These are phyloP conservation scores for Capronia americana DNA, from an alignment of 2,329 filamentous ascomycete genomes.

Conservation along the genomic window DNA sequence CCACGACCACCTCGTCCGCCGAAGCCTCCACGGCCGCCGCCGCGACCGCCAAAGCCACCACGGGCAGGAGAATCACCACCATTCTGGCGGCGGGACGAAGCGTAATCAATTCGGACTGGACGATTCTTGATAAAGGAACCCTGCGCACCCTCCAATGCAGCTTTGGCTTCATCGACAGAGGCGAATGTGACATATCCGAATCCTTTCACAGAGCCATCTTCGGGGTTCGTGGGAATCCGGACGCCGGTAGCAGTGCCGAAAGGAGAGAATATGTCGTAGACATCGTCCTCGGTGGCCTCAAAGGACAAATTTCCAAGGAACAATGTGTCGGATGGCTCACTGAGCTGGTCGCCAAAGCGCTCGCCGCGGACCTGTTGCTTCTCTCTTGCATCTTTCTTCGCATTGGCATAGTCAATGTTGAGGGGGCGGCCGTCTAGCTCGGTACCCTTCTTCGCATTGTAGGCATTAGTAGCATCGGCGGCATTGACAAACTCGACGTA, in stretches of 20 bases:
- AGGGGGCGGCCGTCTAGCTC: slow-evolving; percentile 76
- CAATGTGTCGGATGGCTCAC: slow-evolving; percentile 81
- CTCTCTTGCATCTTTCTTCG: slow-evolving; percentile 66
- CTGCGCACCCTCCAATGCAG: slow-evolving; percentile 72
- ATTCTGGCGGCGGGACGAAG: slow-evolving; percentile 68
- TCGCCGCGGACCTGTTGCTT: slow-evolving; percentile 62
- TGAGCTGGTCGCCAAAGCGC: slow-evolving; percentile 76
- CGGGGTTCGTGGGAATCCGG: slow-evolving; percentile 85
- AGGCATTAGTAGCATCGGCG: slow-evolving; percentile 72
- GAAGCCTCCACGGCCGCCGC: slow-evolving; percentile 60
- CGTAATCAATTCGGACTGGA: slow-evolving; percentile 81
- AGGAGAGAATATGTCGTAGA: slow-evolving; percentile 76
- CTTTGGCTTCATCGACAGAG: slow-evolving; percentile 81
- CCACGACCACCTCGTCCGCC: slow-evolving; percentile 52
- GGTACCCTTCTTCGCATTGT: slow-evolving; percentile 74
- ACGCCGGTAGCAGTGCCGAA: slow-evolving; percentile 76
- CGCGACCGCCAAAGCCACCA: slow-evolving; percentile 57
- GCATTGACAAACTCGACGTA: slow-evolving; percentile 83
- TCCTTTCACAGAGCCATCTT: slow-evolving; percentile 84
- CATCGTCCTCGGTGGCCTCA: slow-evolving; percentile 75
- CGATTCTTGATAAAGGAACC: slow-evolving; percentile 76
- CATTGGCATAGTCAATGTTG: slow-evolving; percentile 79
- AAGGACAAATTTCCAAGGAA: slow-evolving; percentile 93
- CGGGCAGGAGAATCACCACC: slow-evolving; percentile 48
- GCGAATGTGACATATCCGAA: slow-evolving; percentile 89